phyloP scores from a whole-genome alignment of 129 eudicot genomes.

The Sambucus nigra region DNA sequence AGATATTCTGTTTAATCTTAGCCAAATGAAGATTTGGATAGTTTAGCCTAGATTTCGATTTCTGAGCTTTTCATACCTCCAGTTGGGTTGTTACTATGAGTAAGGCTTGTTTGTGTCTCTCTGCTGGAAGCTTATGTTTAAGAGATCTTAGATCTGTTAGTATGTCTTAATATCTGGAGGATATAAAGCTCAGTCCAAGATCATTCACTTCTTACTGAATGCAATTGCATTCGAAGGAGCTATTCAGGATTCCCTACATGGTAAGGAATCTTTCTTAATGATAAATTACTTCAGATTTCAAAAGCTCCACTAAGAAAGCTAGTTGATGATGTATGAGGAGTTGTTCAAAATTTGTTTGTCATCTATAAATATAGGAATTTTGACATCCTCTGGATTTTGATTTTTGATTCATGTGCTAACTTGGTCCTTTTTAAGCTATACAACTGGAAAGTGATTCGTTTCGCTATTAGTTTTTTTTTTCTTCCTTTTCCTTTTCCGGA shows the following conservation, averaged over 20 bases:
- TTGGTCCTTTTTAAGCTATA: not conserved
- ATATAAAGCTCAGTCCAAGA: not conserved
- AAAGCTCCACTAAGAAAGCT: not conserved
- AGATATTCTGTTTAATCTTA: no score
- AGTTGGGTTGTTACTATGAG: no score
- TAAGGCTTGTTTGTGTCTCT: no score
- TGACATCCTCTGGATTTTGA: not conserved
- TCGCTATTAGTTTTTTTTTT: not conserved
- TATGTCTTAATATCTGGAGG: not conserved
- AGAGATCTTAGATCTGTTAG: not conserved
- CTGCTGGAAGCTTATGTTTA: no score
- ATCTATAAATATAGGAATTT: not conserved
- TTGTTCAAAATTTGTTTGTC: no score
- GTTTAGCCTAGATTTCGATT: no score
- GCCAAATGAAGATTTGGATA: no score
- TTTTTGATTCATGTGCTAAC: not conserved
- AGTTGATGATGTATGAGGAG: not conserved
- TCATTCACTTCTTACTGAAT: not conserved
- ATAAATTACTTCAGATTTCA: not conserved
- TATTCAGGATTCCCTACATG: not conserved
- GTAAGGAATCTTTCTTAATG: not conserved
- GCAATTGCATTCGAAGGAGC: not conserved
- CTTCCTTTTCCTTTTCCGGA: no score
- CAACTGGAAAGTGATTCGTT: not conserved
- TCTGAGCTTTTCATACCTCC: no score